Conservation (phyloP, 2,329 filamentous ascomycete species). For the Colletotrichum caudatum region DNA sequence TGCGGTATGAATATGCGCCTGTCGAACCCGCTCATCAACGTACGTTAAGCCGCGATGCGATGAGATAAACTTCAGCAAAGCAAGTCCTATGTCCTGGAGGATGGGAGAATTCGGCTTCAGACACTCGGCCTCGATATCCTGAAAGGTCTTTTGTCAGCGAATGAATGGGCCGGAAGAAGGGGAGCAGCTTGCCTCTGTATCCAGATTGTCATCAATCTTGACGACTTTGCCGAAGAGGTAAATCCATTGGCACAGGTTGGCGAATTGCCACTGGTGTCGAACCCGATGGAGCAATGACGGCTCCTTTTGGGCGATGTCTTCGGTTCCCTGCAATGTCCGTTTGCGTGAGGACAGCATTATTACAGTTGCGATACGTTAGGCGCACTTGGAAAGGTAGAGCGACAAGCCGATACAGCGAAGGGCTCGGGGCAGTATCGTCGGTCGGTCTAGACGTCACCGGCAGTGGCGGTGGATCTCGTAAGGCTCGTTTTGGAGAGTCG, state of each 20-base stretch:
- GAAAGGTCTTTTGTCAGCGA: constrained; percentile 4
- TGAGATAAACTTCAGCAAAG: constrained; percentile 91
- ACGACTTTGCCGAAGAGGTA: constrained; percentile 89
- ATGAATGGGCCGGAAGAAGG: not conserved
- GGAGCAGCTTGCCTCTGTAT: constrained; percentile 78
- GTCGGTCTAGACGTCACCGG: not conserved
- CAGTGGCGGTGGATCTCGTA: constrained; percentile 6
- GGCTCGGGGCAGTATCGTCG: not conserved
- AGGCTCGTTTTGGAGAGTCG: constrained; percentile 5
- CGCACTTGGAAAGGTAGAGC: not conserved
- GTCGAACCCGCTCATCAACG: constrained; percentile 51
- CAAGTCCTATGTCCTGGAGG: constrained; percentile 84
- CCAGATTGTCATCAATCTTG: constrained; percentile 89
- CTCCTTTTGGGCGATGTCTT: constrained; percentile 48
- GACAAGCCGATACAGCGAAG: not conserved
- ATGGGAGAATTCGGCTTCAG: constrained; percentile 81
- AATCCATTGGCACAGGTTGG: constrained; percentile 93
- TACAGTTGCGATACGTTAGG: not conserved
- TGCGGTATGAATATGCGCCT: not conserved
- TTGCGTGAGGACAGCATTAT: constrained; percentile 62
- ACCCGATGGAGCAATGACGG: constrained; percentile 71
- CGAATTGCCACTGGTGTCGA: constrained; percentile 95
- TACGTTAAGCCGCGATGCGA: constrained; percentile 94
- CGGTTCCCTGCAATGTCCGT: constrained; percentile 60
- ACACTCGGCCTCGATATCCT: constrained; percentile 93